Conservation (phyloP, 1,139 yeast genomes). For the Suhomyces terraborum region DNA sequence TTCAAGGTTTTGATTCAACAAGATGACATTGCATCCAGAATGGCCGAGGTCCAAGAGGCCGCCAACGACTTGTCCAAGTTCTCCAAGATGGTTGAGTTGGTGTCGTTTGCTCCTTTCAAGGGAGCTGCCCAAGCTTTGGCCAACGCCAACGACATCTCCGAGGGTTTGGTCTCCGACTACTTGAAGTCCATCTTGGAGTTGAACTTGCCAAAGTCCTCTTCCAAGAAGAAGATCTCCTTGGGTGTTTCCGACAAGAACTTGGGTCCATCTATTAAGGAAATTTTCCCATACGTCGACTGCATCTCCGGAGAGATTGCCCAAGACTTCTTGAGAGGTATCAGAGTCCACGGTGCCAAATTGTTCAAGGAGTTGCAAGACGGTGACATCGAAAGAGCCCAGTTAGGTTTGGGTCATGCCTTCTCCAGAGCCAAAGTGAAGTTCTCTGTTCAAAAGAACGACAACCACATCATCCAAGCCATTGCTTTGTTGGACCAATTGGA, state of each 20-base stretch:
- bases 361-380: slow-evolving; percentile 92
- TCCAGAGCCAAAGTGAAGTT: slow-evolving; percentile 99
- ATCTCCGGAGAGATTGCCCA: slow-evolving; percentile 89
- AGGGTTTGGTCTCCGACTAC: slow-evolving; percentile 92
- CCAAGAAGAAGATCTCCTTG: slow-evolving; percentile 64
- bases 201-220: slow-evolving; percentile 84
- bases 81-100: slow-evolving; percentile 90
- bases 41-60: slow-evolving; percentile 93
- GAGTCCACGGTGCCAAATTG: slow-evolving; percentile 86
- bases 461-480: slow-evolving; percentile 98
- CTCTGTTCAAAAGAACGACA: slow-evolving; percentile 96
- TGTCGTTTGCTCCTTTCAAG: slow-evolving; percentile 96
- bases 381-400: slow-evolving; percentile 96
- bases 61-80: slow-evolving; percentile 84
- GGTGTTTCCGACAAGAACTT: slow-evolving; percentile 95
- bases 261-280: slow-evolving; percentile 95
- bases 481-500: slow-evolving; percentile 95
- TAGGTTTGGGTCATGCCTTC: slow-evolving; percentile 98
- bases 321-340: slow-evolving; percentile 92
- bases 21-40: slow-evolving; percentile 88
- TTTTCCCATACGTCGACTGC: slow-evolving; percentile 86
- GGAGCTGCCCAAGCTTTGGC: slow-evolving; percentile 99
- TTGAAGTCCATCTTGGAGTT: slow-evolving; percentile 86
- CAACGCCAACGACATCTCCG: slow-evolving; percentile 96
- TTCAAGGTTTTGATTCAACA: slow-evolving; percentile 93